phyloP scores from a whole-genome alignment of 129 eudicot genomes.

The Helianthus tuberosus region DNA sequence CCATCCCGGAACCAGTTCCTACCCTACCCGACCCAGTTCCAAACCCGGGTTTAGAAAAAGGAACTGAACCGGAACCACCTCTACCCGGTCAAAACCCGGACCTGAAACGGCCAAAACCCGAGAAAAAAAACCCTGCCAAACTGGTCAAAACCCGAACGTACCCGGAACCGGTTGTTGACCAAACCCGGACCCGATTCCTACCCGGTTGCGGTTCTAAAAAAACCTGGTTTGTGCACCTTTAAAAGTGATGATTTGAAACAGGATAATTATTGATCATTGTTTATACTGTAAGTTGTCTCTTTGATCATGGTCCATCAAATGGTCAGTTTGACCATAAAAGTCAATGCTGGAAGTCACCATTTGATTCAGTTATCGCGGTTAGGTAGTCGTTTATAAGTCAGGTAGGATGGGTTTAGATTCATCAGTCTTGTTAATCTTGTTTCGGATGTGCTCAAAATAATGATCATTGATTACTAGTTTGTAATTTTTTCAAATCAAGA shows the following conservation, averaged over 20 bases:
- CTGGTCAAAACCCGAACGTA: too few relatives aligned
- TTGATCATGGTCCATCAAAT: constrained; percentile 20
- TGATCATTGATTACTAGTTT: background rate
- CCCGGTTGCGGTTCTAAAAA: too few relatives aligned
- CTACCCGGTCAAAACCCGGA: too few relatives aligned
- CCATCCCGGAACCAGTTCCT: too few relatives aligned
- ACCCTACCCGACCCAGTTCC: too few relatives aligned
- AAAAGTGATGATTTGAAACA: background rate
- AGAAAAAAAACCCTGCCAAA: too few relatives aligned
- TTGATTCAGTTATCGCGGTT: background rate
- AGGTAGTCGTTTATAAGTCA: background rate
- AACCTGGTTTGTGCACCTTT: too few relatives aligned
- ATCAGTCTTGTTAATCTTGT: background rate
- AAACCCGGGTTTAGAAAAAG: too few relatives aligned
- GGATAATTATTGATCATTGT: background rate
- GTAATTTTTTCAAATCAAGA: background rate
- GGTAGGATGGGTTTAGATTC: background rate
- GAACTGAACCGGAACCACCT: too few relatives aligned
- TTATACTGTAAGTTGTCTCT: background rate
- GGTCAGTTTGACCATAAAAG: constrained; percentile 29
- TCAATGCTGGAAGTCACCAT: background rate
- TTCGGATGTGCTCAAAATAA: background rate
- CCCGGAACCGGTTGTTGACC: too few relatives aligned
- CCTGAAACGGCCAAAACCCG: too few relatives aligned
- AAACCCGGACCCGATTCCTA: too few relatives aligned